Evolutionary conservation across 192 early-diverging fungal genomes (phyloP), one percentile per base, ranked within the genome.

Genomic region (Podila horticola): DNA sequence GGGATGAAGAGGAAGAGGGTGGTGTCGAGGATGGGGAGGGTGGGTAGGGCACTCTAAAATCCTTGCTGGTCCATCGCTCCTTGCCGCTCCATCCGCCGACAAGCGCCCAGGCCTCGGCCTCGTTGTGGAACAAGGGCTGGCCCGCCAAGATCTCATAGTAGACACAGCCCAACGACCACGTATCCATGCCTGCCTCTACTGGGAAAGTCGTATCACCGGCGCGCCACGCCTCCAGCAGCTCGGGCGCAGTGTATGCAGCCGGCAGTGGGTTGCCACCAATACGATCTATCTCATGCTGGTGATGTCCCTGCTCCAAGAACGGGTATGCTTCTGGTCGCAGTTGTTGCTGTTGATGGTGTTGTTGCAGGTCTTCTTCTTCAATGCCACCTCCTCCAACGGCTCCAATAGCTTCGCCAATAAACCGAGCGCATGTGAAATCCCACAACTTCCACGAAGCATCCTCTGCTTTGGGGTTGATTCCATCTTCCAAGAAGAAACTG

Each of bases 401-500:
- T 41, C 77, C 77, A 66, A 81, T 72, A 10, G 71, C 66, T 36
- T 81, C 77, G 20, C 77, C 77, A 28, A 81, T 81, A 28, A 73
- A 81, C 26, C 77, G 49, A 0, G 77, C 77, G 24, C 77, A 81
- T 0, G 77, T 81, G 36, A 81, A 81, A 61, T 81, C 77, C 77
- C 77, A 81, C 62, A 81, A 57, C 29, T 81, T 81, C 77, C 77
- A 81, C 15, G 77, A 67, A 6, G 77, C 77, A 38, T 73, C 77
- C 62, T 72, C 70, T 10, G 71, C 41, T 24, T 26, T 41, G n/a
- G 77, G 77, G 36, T 73, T 66, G 38, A 81, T 73, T 2, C 71
- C 77, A 13, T 81, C 77, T 30, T 81, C 77, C 38, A 81, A 38
- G 31, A 81, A 81, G 67, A 81, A 81, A 62, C 71, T 73, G 12